phyloP scores from a whole-genome alignment of 257 asterid genomes.

The Capsicum rhomboideum region DNA sequence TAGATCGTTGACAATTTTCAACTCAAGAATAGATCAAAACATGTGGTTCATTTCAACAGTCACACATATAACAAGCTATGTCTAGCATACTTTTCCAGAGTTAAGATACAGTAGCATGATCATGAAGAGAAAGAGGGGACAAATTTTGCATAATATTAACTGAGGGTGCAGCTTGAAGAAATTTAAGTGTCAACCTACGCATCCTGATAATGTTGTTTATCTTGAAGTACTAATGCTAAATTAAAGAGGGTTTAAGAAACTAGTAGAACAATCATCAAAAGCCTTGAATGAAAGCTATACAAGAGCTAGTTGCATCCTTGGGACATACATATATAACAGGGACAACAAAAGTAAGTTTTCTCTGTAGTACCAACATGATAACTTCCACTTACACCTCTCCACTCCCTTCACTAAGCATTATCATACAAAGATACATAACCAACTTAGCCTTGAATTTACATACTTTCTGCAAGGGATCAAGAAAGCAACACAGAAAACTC shows the following conservation, averaged over 20 bases:
- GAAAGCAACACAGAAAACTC: not conserved
- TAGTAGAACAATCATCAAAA: not conserved
- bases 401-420: not conserved
- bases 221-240: not conserved
- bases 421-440: not conserved
- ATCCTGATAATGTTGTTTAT: not conserved
- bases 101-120: not conserved
- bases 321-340: not conserved
- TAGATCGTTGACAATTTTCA: not conserved
- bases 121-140: not conserved
- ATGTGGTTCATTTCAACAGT: not conserved
- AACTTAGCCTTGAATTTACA: not conserved
- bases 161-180: not conserved
- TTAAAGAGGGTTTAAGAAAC: not conserved
- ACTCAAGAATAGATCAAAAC: not conserved
- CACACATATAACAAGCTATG: not conserved
- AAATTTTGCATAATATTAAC: not conserved
- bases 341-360: not conserved
- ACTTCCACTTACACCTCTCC: not conserved
- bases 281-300: not conserved
- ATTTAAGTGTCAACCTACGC: not conserved
- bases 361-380: not conserved
- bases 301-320: not conserved
- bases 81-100: not conserved
- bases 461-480: slow-evolving; percentile 3